phyloP scores from a whole-genome alignment of 163 green algal genomes.

The Scenedesmus sp. region DNA sequence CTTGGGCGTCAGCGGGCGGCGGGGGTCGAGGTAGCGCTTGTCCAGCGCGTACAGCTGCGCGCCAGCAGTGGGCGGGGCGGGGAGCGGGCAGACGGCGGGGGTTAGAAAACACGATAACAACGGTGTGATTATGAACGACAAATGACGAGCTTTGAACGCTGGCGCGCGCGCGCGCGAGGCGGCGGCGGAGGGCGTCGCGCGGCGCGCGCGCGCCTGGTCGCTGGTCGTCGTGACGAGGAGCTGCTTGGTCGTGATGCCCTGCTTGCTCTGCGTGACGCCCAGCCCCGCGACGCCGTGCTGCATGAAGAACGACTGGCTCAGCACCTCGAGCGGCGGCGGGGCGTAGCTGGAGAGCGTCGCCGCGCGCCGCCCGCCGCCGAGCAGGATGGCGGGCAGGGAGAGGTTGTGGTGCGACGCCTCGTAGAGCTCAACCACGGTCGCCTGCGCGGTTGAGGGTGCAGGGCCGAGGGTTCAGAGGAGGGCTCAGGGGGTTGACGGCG shows the following conservation, averaged over 20 bases:
- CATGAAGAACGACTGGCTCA: slow-evolving; percentile 48
- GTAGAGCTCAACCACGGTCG: slow-evolving; percentile 81
- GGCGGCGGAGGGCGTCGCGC: too few species aligned
- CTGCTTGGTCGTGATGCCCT: slow-evolving; percentile 91
- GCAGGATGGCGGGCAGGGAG: slow-evolving; percentile 10
- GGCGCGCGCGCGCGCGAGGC: too few species aligned
- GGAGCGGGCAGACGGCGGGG: background rate
- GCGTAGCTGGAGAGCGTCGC: slow-evolving; percentile 22
- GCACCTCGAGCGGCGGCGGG: slow-evolving; percentile 23
- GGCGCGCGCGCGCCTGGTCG: slow-evolving; percentile 72
- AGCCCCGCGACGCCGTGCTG: slow-evolving; percentile 62
- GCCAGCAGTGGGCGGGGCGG: too few species aligned
- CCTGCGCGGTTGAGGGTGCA: slow-evolving; percentile 8
- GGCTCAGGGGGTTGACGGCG: background rate
- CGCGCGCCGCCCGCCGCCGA: slow-evolving; percentile 28
- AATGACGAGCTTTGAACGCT: too few species aligned
- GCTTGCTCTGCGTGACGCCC: slow-evolving; percentile 70
- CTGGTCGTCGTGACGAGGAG: slow-evolving; percentile 80
- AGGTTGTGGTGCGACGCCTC: slow-evolving; percentile 59
- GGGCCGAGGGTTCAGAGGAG: background rate
- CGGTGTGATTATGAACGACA: background rate
- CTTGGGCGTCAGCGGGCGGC: slow-evolving; percentile 75
- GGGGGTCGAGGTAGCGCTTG: slow-evolving; percentile 88
- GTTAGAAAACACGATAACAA: background rate
- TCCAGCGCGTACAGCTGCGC: slow-evolving; percentile 89